phyloP scores from a whole-genome alignment of 768 basidiomycete species.

The Russula virescens region DNA sequence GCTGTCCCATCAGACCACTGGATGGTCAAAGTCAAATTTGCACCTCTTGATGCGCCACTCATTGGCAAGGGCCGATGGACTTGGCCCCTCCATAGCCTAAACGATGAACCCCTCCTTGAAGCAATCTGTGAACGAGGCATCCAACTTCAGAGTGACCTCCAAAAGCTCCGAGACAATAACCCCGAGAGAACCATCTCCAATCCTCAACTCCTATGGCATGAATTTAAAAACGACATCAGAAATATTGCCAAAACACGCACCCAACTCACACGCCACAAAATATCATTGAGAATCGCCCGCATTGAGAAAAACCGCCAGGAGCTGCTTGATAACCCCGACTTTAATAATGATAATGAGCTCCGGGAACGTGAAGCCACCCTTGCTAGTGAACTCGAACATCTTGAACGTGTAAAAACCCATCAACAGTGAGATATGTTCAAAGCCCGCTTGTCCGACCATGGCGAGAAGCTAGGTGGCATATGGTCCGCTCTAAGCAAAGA shows the following conservation, averaged over 20 bases:
- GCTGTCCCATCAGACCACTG: neutral
- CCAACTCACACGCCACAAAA: neutral
- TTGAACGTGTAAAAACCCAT: neutral
- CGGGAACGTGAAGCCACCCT: neutral
- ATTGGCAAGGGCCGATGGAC: slow-evolving; percentile 7
- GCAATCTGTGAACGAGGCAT: neutral
- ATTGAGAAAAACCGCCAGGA: neutral
- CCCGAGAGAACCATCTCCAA: neutral
- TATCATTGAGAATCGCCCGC: neutral
- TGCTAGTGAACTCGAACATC: neutral
- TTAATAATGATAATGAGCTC: neutral
- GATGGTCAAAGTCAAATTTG: neutral
- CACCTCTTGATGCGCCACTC: neutral
- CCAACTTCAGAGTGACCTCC: neutral
- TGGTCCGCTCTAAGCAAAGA: neutral
- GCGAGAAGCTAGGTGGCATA: neutral
- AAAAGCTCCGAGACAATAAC: neutral
- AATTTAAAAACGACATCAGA: neutral
- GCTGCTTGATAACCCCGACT: neutral
- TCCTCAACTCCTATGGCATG: neutral
- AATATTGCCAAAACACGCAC: neutral
- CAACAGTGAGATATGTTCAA: neutral
- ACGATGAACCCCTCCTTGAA: neutral
- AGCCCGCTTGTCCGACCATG: neutral
- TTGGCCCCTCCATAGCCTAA: neutral